These are phyloP conservation scores for Acacia crassicarpa DNA, from an alignment of 306 rosid genomes.

Conservation along the genomic window DNA sequence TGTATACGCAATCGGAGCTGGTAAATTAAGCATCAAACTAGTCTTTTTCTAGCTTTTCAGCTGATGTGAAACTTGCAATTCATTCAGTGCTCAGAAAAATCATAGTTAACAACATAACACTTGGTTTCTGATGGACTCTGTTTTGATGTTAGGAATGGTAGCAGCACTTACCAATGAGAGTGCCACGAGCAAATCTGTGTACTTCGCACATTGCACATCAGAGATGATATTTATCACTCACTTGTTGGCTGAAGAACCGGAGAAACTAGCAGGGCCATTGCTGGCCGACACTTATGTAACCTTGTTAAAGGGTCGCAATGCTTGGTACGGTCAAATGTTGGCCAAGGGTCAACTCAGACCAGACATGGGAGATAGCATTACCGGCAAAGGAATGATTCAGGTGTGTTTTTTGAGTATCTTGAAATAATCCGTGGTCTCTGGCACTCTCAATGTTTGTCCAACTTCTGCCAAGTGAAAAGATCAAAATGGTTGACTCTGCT, in stretches of 20 bases:
- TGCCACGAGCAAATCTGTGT: conserved; percentile 93
- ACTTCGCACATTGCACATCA: conserved; percentile 90
- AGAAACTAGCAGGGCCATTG: conserved; percentile 94
- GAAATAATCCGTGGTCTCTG: neutral
- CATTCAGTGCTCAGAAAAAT: neutral
- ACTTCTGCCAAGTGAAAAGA: neutral
- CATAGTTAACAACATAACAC: neutral
- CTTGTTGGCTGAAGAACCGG: conserved; percentile 79
- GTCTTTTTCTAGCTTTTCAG: neutral
- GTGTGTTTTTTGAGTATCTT: conserved; percentile 36
- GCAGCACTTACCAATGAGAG: conserved; percentile 96
- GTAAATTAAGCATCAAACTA: conserved; percentile 38
- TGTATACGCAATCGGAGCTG: conserved; percentile 96
- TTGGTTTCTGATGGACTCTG: conserved; percentile 23
- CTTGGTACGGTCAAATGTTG: conserved; percentile 80
- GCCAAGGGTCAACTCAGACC: conserved; percentile 86
- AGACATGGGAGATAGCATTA: conserved; percentile 92
- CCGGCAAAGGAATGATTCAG: conserved; percentile 98
- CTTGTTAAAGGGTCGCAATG: conserved; percentile 80
- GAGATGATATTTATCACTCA: conserved; percentile 93
- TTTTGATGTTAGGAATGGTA: conserved; percentile 69
- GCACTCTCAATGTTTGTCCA: conserved; percentile 13
- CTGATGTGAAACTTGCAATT: neutral
- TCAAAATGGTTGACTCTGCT: neutral
- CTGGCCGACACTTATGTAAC: conserved; percentile 92